Percentiles rank a stretch among this genome's conserved stretches.
phyloP scores from a whole-genome alignment of 2,329 filamentous ascomycete genomes.

The Daldinia sp. region DNA sequence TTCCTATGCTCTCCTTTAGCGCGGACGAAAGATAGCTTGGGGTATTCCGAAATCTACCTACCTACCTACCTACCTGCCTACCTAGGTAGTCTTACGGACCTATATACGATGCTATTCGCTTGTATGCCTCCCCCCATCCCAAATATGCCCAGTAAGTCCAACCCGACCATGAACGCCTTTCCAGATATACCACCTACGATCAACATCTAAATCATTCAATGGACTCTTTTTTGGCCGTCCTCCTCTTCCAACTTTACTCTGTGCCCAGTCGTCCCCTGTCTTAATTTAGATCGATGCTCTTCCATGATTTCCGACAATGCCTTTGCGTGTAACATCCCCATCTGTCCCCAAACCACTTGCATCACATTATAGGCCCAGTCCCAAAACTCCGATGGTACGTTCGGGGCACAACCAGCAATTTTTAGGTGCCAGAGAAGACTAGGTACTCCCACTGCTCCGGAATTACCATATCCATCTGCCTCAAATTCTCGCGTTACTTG shows the following conservation, averaged over 20 bases:
- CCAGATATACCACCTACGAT: neutral
- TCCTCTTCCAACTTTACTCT: constrained; percentile 36
- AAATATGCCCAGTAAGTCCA: constrained; percentile 9
- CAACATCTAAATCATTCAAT: neutral
- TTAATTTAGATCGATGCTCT: constrained; percentile 39
- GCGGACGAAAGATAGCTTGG: neutral
- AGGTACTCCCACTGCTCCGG: constrained; percentile 58
- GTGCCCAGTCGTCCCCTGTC: constrained; percentile 32
- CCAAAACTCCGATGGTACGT: constrained; percentile 53
- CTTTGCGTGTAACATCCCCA: constrained; percentile 61
- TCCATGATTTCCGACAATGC: constrained; percentile 55
- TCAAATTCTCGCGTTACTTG: constrained; percentile 49
- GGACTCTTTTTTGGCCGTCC: constrained; percentile 12
- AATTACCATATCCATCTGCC: constrained; percentile 51
- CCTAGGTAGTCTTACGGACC: constrained; percentile 7
- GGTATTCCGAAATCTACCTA: neutral
- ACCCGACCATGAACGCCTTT: constrained; percentile 19
- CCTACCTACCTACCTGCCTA: too few species aligned
- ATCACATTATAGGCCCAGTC: constrained; percentile 56
- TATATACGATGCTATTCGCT: constrained; percentile 11
- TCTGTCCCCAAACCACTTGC: constrained; percentile 59
- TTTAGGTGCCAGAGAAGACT: constrained; percentile 59
- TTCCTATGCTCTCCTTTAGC: neutral
- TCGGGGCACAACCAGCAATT: constrained; percentile 56
- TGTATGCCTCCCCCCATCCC: neutral